phyloP scores from a whole-genome alignment of 2,329 filamentous ascomycete genomes.

The Phialophora verrucosa region DNA sequence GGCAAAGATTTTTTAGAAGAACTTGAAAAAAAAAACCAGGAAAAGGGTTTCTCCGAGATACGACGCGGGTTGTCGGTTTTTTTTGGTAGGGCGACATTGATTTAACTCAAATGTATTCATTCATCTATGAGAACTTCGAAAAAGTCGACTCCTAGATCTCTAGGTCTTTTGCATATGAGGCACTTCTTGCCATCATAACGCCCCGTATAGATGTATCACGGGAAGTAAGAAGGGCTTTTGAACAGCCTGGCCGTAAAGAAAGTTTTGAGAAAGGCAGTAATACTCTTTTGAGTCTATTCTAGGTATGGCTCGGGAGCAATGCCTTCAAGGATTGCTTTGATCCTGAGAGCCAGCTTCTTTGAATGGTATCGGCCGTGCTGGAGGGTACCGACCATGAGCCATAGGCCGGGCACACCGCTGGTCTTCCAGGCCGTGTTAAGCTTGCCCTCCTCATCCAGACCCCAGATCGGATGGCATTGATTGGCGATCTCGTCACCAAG shows the following conservation, averaged over 20 bases:
- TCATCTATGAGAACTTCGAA: no score
- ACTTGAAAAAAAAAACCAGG: no score
- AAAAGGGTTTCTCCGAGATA: no score
- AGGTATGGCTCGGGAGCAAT: slow-evolving; percentile 5
- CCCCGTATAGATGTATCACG: no score
- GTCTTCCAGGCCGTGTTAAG: slow-evolving; percentile 64
- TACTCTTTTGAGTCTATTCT: not conserved
- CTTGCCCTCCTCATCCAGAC: slow-evolving; percentile 62
- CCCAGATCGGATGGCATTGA: slow-evolving; percentile 65
- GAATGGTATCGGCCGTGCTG: slow-evolving; percentile 68
- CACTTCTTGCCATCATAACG: no score
- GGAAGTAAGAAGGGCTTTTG: no score
- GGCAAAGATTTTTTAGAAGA: no score
- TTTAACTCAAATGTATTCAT: no score
- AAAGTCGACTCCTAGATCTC: no score
- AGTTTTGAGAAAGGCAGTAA: not conserved
- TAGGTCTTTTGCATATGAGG: no score
- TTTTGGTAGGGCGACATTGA: no score
- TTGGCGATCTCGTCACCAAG: slow-evolving; percentile 68
- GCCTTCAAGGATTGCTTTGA: slow-evolving; percentile 46
- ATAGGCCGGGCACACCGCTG: slow-evolving; percentile 68
- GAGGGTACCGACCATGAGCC: slow-evolving; percentile 70
- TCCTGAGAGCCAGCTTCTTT: slow-evolving; percentile 56
- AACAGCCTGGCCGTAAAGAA: not conserved
- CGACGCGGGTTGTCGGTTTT: no score